Evolutionary conservation across 2,329 filamentous ascomycete species (phyloP).

Genomic region (Calonectria multiphialidica): DNA sequence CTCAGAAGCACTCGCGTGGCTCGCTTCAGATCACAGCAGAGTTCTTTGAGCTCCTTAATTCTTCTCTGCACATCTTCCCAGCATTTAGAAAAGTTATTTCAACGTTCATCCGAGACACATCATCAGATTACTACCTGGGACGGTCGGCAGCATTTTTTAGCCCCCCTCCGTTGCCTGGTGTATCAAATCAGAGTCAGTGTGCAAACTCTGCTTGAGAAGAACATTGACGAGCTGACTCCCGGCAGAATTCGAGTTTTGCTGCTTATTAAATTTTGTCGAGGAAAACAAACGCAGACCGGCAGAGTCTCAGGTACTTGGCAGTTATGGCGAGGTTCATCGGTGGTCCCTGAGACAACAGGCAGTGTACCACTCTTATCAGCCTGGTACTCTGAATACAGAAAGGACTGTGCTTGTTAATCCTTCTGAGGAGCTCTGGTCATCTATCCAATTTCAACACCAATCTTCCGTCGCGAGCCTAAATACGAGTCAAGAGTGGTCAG

Average conservation of each 20-base stretch:
- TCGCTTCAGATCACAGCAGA: not conserved
- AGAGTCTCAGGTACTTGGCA: rapidly evolving
- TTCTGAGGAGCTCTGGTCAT: not conserved
- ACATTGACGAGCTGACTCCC: not conserved
- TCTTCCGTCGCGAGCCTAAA: not conserved
- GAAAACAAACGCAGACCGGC: not conserved
- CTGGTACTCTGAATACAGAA: not conserved
- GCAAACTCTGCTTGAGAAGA: not conserved
- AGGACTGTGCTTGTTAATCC: not conserved
- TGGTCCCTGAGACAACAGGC: not conserved
- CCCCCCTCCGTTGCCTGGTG: not conserved
- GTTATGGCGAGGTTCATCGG: too few relatives aligned
- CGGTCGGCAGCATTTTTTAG: not conserved
- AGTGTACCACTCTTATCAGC: not conserved
- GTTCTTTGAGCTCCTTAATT: not conserved
- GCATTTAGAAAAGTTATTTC: not conserved
- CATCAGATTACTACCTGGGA: not conserved
- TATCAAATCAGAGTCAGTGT: not conserved
- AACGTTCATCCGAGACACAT: not conserved
- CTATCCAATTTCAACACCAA: not conserved
- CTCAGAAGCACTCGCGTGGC: not conserved
- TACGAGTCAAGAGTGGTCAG: not conserved
- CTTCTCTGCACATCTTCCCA: not conserved
- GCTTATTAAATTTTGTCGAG: not conserved
- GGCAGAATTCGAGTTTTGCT: not conserved